A percentile compares a stretch with the other conserved stretches of the same genome.
Evolutionary conservation across 179 eudicot genomes (phyloP).

Genomic region (Silene noctiflora): DNA sequence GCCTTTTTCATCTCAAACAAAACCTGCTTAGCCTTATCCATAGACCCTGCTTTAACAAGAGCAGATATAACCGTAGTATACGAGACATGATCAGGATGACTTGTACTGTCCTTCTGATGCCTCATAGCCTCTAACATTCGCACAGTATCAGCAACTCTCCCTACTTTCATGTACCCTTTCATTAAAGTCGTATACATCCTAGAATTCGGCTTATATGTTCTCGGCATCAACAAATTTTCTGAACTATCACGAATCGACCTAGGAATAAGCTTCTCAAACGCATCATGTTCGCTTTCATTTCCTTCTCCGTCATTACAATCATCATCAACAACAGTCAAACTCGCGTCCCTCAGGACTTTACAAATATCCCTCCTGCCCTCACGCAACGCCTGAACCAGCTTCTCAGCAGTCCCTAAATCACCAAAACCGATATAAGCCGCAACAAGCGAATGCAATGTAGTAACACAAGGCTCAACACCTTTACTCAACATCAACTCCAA

Average conservation of each 20-base stretch:
- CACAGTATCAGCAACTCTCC: conserved; percentile 72
- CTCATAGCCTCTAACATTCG: conserved; percentile 90
- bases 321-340: conserved; percentile 17
- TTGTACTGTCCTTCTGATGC: conserved; percentile 57
- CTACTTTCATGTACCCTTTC: conserved; percentile 96
- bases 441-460: conserved; percentile 81
- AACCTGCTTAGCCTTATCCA: conserved; percentile 78
- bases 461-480: conserved; percentile 62
- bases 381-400: conserved; percentile 81
- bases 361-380: conserved; percentile 78
- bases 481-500: conserved; percentile 59
- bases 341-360: conserved; percentile 50
- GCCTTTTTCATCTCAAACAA: conserved; percentile 70
- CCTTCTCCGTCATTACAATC: conserved; percentile 11
- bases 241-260: conserved; percentile 21
- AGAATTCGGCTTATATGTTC: conserved; percentile 51
- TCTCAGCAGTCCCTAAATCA: conserved; percentile 72
- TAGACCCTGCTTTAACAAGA: conserved; percentile 68
- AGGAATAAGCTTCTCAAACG: conserved; percentile 64
- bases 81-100: conserved; percentile 88
- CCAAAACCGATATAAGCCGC: conserved; percentile 94
- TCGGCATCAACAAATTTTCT: conserved; percentile 65
- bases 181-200: conserved; percentile 89
- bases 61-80: conserved; percentile 91
- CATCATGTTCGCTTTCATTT: conserved; percentile 26